Conservation (phyloP, 108 stramenopile species). For the Skeletonema menzelii region DNA sequence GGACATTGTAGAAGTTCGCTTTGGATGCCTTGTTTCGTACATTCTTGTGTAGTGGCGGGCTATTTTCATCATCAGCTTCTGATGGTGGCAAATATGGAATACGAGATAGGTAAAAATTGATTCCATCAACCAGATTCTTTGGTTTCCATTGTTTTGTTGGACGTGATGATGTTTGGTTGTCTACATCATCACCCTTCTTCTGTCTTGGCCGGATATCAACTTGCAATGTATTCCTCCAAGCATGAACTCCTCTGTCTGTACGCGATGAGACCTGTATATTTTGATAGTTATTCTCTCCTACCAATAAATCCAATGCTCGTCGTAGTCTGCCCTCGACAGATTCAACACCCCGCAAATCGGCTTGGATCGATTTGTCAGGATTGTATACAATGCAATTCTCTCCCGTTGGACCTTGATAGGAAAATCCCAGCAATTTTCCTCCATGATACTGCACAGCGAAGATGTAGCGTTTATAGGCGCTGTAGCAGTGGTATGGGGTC, state of each 20-base stretch:
- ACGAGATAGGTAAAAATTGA: constrained; percentile 63
- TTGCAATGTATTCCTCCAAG: constrained; percentile 84
- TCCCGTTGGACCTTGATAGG: constrained; percentile 56
- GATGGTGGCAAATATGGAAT: constrained; percentile 10
- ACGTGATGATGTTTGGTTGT: not conserved
- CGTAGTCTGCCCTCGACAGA: constrained; percentile 74
- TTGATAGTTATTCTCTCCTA: constrained; percentile 53
- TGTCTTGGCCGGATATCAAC: constrained; percentile 65
- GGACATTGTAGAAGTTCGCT: constrained; percentile 11
- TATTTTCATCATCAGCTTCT: constrained; percentile 12
- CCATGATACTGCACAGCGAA: constrained; percentile 82
- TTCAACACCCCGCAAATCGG: constrained; percentile 66
- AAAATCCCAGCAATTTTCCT: constrained; percentile 62
- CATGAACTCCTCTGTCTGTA: constrained; percentile 88
- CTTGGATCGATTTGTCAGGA: constrained; percentile 25
- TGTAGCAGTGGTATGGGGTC: not conserved
- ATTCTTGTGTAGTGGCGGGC: not conserved
- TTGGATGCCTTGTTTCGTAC: constrained; percentile 4
- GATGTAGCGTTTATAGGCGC: constrained; percentile 65
- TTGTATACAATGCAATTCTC: constrained; percentile 61
- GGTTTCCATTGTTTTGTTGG: constrained; percentile 23
- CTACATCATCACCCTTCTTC: not conserved
- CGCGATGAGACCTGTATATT: constrained; percentile 79
- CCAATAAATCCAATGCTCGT: constrained; percentile 56
- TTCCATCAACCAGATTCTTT: constrained; percentile 50